Evolutionary conservation across 2,329 filamentous ascomycete species (phyloP).

Genomic region (Nemania serpens): DNA sequence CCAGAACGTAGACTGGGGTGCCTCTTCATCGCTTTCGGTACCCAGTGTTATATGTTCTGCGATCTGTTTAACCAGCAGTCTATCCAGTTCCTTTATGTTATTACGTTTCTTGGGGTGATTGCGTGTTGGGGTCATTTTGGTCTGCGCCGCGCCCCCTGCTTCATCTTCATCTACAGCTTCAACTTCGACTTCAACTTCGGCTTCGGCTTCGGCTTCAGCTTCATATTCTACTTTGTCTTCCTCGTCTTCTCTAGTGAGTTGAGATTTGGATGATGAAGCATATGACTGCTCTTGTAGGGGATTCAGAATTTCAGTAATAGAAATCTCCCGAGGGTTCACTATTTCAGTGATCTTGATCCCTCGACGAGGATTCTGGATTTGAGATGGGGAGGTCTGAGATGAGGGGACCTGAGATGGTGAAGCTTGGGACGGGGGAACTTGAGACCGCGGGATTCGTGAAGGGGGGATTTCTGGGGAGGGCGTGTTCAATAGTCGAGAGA

Average conservation of each 20-base stretch:
- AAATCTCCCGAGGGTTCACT: background rate
- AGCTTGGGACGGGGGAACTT: too few relatives aligned
- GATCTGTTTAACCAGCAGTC: background rate
- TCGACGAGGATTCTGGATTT: background rate
- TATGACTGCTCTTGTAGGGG: background rate
- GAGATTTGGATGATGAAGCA: background rate
- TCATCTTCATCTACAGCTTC: background rate
- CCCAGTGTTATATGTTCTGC: background rate
- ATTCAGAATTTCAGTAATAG: background rate
- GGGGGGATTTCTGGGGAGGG: too few relatives aligned
- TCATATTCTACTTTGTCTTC: too few relatives aligned
- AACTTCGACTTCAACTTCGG: too few relatives aligned
- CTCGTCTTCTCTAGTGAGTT: background rate
- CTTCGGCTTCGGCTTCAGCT: too few relatives aligned
- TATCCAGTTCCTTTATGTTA: too few relatives aligned
- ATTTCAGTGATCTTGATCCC: background rate
- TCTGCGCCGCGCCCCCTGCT: background rate
- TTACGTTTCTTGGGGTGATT: background rate
- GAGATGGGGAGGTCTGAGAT: background rate
- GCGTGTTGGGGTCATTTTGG: background rate
- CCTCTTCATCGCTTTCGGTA: background rate
- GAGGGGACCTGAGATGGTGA: too few relatives aligned
- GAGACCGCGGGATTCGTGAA: too few relatives aligned
- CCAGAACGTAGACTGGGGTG: background rate
- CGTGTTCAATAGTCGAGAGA: background rate